Evolutionary conservation across 2,329 filamentous ascomycete species (phyloP).

Genomic region (Fusarium sp.): DNA sequence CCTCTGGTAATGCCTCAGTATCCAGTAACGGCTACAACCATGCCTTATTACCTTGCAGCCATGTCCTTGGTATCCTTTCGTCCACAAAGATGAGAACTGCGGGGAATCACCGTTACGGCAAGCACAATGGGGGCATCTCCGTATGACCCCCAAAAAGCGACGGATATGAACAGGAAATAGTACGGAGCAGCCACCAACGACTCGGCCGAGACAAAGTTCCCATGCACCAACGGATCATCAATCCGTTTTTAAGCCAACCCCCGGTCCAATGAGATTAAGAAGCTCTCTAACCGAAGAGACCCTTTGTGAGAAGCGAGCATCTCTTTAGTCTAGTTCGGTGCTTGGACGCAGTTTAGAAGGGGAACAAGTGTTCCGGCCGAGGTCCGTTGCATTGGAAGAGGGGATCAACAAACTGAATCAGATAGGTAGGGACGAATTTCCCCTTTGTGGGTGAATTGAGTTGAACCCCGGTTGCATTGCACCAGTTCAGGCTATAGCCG

Average conservation of each 20-base stretch:
- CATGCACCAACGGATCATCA: slow-evolving; percentile 2
- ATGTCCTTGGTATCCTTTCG: too few species aligned
- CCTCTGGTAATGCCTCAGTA: too few species aligned
- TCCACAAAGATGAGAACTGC: background rate
- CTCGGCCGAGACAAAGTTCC: slow-evolving; percentile 34
- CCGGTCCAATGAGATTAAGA: slow-evolving; percentile 18
- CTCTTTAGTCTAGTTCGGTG: background rate
- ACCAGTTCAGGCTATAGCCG: slow-evolving; percentile 12
- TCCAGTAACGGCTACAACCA: too few species aligned
- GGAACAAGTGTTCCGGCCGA: slow-evolving; percentile 22
- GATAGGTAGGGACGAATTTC: slow-evolving; percentile 3
- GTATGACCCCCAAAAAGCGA: slow-evolving; percentile 5
- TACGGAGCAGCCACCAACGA: slow-evolving; percentile 1
- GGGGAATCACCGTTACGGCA: background rate
- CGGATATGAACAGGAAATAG: slow-evolving; percentile 33
- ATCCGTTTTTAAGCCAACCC: slow-evolving; percentile 5
- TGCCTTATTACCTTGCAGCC: too few species aligned
- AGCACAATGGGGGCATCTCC: background rate
- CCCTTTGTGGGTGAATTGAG: background rate
- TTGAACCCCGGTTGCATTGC: slow-evolving; percentile 6
- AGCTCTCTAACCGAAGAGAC: background rate
- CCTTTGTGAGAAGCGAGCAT: slow-evolving; percentile 14
- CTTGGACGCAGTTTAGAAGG: slow-evolving; percentile 6
- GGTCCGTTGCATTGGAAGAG: slow-evolving; percentile 25
- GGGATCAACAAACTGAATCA: slow-evolving; percentile 14